Percentiles rank a stretch among this genome's conserved stretches.
phyloP scores from a whole-genome alignment of 169 alveolate species.

The Babesia sp. region DNA sequence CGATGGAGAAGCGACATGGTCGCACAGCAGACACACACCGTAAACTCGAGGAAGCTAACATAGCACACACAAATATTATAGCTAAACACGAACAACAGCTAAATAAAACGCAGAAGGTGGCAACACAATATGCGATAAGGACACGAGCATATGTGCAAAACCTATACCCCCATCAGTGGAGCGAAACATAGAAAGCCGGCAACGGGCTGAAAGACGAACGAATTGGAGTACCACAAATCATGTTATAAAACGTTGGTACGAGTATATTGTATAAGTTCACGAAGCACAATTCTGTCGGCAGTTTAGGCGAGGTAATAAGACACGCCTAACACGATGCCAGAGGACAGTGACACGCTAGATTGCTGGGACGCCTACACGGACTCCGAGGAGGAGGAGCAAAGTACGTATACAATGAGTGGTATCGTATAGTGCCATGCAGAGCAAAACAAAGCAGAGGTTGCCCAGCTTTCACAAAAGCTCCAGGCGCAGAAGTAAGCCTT shows the following conservation, averaged over 20 bases:
- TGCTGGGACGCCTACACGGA: constrained; percentile 68
- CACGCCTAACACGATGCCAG: constrained; percentile 8
- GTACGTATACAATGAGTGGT: constrained; percentile 1
- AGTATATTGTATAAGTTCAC: no score
- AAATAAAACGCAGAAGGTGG: not conserved
- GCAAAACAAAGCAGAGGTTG: not conserved
- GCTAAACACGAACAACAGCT: not conserved
- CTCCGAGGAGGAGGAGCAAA: constrained; percentile 50
- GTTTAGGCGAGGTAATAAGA: no score
- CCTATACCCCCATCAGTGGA: constrained; percentile 1
- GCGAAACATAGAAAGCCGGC: no score
- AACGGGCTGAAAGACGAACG: no score
- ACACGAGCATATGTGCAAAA: not conserved
- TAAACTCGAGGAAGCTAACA: no score
- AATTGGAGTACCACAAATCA: no score
- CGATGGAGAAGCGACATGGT: constrained; percentile 23
- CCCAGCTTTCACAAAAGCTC: not conserved
- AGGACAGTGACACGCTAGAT: constrained; percentile 48
- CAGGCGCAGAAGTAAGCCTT: constrained; percentile 12
- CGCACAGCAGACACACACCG: not conserved
- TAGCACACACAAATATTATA: not conserved
- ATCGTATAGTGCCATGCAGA: not conserved
- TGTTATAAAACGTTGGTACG: no score
- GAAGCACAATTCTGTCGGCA: no score
- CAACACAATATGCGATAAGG: not conserved